Base-by-base conservation (phyloP, 75 land plant genomes). In the Azolla pinnata region DNA sequence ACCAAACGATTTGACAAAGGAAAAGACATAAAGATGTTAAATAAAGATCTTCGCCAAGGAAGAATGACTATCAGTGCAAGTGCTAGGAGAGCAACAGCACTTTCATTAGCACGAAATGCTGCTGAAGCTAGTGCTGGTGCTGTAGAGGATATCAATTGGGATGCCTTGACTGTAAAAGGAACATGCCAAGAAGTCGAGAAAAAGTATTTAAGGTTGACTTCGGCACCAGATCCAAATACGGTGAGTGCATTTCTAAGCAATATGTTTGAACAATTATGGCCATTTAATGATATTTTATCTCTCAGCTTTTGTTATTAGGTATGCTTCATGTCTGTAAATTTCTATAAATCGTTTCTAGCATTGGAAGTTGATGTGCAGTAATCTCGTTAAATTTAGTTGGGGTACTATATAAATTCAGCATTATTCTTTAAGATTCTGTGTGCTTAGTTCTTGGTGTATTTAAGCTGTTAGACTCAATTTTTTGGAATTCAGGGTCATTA, bases 141-240 rank as follows among this genome's bases (percentile, higher is more conserved):
- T 56, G 98, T 92, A 23, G 97, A 93, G 74, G 98, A 93, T 55
- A 85, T 93, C 28, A 83, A 85, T 65, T 93, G 98, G 96, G 96
- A 93, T 74, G 58, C 98, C 0, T 74, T 93, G 24, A 93, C 96
- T 28, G 86, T 93, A 0, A 86, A 81, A 32, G 98, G 98, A 19
- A 89, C 90, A 19, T 89, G 90, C 71, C 98, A 85, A 70, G 98
- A 89, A 70, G 71, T 93, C 54, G 98, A 93, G 64, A 93, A 93
- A 54, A 80, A 87, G 48, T 93, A 93, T 59, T 55, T 93, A 62
- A 77, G 98, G 20, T 83, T 93, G 62, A 93, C 98, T 42, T 93
- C 96, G 69, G 96, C 96, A 17, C 98, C 98, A 50, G 98, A 93
- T 85, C 90, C 98, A 20, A 60, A 75, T 31, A 89, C 87, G 31